Evolutionary conservation across 2,329 filamentous ascomycete genomes (phyloP).

Genomic region (Passalora sequoiae): DNA sequence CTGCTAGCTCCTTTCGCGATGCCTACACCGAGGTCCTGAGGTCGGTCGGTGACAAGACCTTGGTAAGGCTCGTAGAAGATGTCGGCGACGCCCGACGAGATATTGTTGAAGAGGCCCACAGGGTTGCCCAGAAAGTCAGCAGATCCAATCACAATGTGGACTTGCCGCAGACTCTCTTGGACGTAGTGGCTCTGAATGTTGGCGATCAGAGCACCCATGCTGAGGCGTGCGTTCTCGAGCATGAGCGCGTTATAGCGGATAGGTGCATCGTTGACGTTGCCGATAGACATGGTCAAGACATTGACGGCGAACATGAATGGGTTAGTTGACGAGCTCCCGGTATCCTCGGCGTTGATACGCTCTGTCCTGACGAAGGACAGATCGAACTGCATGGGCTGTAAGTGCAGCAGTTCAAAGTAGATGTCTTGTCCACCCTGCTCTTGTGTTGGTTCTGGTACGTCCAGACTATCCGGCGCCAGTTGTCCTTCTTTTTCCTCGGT

Average conservation of each 20-base stretch:
- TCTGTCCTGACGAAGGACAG: slow-evolving; percentile 96
- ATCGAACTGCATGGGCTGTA: slow-evolving; percentile 97
- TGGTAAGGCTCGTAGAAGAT: slow-evolving; percentile 99
- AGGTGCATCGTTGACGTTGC: slow-evolving; percentile 96
- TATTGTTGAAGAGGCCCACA: slow-evolving; percentile 95
- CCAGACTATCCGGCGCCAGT: slow-evolving; percentile 82
- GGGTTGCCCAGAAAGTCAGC: slow-evolving; percentile 97
- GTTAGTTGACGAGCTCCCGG: slow-evolving; percentile 74
- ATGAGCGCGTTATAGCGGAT: slow-evolving; percentile 89
- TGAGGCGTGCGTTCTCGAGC: slow-evolving; percentile 90
- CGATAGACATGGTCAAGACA: slow-evolving; percentile 97
- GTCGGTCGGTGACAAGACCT: slow-evolving; percentile 89
- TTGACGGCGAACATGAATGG: slow-evolving; percentile 99
- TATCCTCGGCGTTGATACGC: slow-evolving; percentile 91
- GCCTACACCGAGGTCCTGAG: slow-evolving; percentile 88
- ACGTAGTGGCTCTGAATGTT: slow-evolving; percentile 94
- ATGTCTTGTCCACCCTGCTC: slow-evolving; percentile 85
- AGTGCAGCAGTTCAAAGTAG: slow-evolving; percentile 94
- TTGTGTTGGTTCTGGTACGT: slow-evolving; percentile 85
- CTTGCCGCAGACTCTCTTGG: slow-evolving; percentile 89
- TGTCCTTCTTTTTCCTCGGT: slow-evolving; percentile 74
- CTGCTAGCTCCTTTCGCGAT: slow-evolving; percentile 95
- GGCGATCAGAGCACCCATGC: slow-evolving; percentile 72
- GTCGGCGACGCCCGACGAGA: slow-evolving; percentile 92
- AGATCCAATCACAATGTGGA: slow-evolving; percentile 94